Conservation (phyloP, 2,329 filamentous ascomycete species). For the Purpureocillium takamizusanense region DNA sequence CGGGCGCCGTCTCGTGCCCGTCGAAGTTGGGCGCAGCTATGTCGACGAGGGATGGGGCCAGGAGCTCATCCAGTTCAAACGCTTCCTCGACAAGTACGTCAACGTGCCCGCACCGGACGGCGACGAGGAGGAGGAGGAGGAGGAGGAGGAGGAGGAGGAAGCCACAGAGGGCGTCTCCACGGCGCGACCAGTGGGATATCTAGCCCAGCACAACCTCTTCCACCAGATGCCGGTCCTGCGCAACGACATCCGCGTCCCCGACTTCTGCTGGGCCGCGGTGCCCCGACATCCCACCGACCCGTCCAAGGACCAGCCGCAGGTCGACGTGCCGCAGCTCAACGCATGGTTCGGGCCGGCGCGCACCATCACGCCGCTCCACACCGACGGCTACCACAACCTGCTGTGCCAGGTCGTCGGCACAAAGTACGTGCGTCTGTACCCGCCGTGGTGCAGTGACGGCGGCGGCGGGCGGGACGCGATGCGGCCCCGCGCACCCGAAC, state of each 20-base stretch:
- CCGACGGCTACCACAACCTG: slow-evolving; percentile 89
- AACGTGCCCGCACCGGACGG: not conserved
- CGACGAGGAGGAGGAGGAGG: not conserved
- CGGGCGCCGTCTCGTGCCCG: slow-evolving; percentile 72
- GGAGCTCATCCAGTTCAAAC: slow-evolving; percentile 62
- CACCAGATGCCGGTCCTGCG: slow-evolving; percentile 69
- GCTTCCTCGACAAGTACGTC: slow-evolving; percentile 61
- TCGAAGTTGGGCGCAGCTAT: slow-evolving; percentile 82
- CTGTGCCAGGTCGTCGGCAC: slow-evolving; percentile 80
- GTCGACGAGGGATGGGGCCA: slow-evolving; percentile 82
- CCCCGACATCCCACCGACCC: slow-evolving; percentile 40
- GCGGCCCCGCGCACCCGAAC: slow-evolving; percentile 52
- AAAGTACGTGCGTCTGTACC: slow-evolving; percentile 88
- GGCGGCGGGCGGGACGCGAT: slow-evolving; percentile 47
- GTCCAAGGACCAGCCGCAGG: slow-evolving; percentile 26
- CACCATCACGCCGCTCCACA: slow-evolving; percentile 89
- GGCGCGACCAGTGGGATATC: slow-evolving; percentile 55
- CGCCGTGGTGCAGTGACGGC: no score
- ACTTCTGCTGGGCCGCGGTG: slow-evolving; percentile 71
- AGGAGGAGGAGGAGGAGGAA: not conserved
- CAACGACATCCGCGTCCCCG: slow-evolving; percentile 69
- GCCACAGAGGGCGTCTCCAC: no score
- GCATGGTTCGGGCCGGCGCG: slow-evolving; percentile 86
- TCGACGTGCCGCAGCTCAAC: slow-evolving; percentile 63
- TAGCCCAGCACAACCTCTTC: slow-evolving; percentile 87